Evolutionary conservation across 2,329 filamentous ascomycete genomes (phyloP), one percentile per base, ranked within the genome.

Genomic region (Nemania abortiva): DNA sequence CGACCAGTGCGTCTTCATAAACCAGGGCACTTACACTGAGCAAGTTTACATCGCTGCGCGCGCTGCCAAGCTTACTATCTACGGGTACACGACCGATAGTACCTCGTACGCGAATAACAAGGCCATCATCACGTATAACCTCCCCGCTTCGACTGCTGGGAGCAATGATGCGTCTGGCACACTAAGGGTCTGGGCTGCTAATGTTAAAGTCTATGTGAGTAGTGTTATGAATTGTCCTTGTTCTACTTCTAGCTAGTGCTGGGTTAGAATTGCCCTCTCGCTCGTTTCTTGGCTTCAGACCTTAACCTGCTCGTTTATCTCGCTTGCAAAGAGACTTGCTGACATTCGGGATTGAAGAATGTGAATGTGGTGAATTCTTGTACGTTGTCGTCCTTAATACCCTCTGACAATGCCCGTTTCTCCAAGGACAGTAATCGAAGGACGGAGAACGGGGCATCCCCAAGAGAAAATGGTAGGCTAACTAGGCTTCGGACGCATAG

Each of bases 1-100:
- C 1, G 81, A 82, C 1, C 87, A 73, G 22, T 87, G 85, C 74
- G 89, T 92, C 79, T 91, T 91, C 80, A 87, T 92, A 77, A 77
- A 87, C 73, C 78, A 84, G 27, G 88, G 89, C 9, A 89, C 86
- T 42, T 90, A 91, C 82, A 80, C 79, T 2, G 88, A 90, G 76
- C 88, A 90, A 75, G 87, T 90, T 49, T 85, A 84, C 72, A 82
- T 91, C 52, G 78, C 83, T 2, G 70, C 78, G 0, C 82, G 86
- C 55, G 79, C 83, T 2, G 72, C 79, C 0, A 82, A 86, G 53
- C 80, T 90, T 49, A 86, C 84, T 55, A 84, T 89, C 68, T 88
- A 89, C 74, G 90, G 90, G 20, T 86, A 87, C 74, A 90, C 90
- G 1, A 76, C 79, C 34, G 82, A 87, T 69, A 85, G 85, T 3